Conservation (phyloP, 495 filamentous ascomycete genomes). For the Glonium stellatum region DNA sequence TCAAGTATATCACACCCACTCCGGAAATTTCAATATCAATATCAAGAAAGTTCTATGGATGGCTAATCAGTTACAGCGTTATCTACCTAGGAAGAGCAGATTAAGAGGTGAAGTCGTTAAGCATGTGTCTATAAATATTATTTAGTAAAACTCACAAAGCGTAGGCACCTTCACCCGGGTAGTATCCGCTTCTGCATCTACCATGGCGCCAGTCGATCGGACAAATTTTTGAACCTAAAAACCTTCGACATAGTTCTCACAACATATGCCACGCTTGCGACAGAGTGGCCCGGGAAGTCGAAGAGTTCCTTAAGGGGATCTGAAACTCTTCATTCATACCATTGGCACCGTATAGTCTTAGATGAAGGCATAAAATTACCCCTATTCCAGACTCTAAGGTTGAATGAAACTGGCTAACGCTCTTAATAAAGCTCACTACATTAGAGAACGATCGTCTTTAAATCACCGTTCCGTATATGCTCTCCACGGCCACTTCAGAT, state of each 20-base stretch:
- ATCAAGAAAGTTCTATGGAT: too few relatives aligned
- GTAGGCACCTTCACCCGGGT: background rate
- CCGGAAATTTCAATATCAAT: too few relatives aligned
- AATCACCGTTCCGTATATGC: slow-evolving; percentile 12
- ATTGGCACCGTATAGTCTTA: slow-evolving; percentile 15
- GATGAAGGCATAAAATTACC: slow-evolving; percentile 13
- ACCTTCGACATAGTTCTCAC: background rate
- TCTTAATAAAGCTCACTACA: slow-evolving; percentile 19
- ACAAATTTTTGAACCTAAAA: background rate
- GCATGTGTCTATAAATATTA: background rate
- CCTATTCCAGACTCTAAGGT: too few relatives aligned
- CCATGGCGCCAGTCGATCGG: background rate
- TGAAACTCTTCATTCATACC: background rate
- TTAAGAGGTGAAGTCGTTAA: too few relatives aligned
- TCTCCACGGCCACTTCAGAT: slow-evolving; percentile 14
- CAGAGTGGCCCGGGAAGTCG: background rate
- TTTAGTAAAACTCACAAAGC: background rate
- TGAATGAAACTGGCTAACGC: background rate
- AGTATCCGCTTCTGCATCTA: background rate
- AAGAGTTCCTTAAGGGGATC: background rate
- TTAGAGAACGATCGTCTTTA: slow-evolving; percentile 16
- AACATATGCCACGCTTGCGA: slow-evolving; percentile 11
- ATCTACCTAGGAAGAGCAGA: too few relatives aligned
- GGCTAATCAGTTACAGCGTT: too few relatives aligned
- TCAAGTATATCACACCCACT: slow-evolving; percentile 12